Conservation (phyloP, 352 stramenopile species). For the Phytophthora hibernalis region DNA sequence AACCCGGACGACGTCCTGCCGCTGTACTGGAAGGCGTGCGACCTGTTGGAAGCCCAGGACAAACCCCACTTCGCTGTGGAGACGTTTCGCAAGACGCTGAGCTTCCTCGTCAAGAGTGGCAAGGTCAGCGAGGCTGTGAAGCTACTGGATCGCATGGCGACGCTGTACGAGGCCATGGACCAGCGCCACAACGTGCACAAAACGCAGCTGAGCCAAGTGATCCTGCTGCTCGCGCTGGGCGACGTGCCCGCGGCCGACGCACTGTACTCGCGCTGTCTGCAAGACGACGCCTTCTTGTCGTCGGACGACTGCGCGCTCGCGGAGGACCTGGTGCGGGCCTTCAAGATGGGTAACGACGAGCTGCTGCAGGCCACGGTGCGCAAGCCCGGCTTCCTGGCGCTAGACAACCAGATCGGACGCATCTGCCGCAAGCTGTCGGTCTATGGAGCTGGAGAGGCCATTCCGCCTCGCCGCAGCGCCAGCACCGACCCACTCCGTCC, state of each 20-base stretch:
- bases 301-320: conserved; percentile 80
- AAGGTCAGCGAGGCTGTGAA: conserved; percentile 53
- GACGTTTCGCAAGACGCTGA: conserved; percentile 79
- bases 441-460: conserved; percentile 41
- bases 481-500: conserved; percentile 34
- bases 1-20: conserved; percentile 48
- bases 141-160: conserved; percentile 60
- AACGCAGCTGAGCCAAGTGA: conserved; percentile 71
- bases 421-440: conserved; percentile 75
- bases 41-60: conserved; percentile 78
- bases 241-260: conserved; percentile 82
- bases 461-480: conserved; percentile 23
- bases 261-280: conserved; percentile 76
- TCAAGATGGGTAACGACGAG: conserved; percentile 82
- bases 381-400: conserved; percentile 77
- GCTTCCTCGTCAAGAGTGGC: conserved; percentile 69
- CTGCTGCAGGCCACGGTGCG: conserved; percentile 74
- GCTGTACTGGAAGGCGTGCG: conserved; percentile 73
- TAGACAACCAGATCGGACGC: conserved; percentile 82
- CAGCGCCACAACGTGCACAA: conserved; percentile 79
- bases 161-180: conserved; percentile 70
- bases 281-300: conserved; percentile 77
- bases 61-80: conserved; percentile 88
- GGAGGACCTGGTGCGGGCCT: conserved; percentile 80
- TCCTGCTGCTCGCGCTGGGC: conserved; percentile 60